Evolutionary conservation across 257 asterid species (phyloP), one percentile per base, ranked within the genome.

Genomic region (Solanum sitiens): DNA sequence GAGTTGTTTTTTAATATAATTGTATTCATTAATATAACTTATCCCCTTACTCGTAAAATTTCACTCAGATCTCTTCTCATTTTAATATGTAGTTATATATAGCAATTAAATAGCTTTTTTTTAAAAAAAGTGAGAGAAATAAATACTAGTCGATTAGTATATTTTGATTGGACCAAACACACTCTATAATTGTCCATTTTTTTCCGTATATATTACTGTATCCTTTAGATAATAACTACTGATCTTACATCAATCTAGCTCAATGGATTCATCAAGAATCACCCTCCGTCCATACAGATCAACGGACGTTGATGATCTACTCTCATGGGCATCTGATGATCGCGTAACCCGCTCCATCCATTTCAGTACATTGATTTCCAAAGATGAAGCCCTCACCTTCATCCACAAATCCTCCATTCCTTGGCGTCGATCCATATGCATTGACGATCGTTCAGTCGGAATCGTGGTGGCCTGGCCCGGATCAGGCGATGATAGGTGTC

Each of bases 241-340:
- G 27, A 21, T 21, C 3, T 23, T 63, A 10, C 8, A 10, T 63
- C n/a, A 23, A 3, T 30, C 0, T 68, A 68, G 67, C 32, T 12
- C 91, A 53, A 53, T 91, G 95, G 92, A 92, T 67, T 87, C 91
- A 16, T 89, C 90, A 25, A 73, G 83, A 73, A 88, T 92, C 27
- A 92, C 92, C 8, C 85, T 92, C 61, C 92, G 94, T 11, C 89
- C 90, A 8, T 92, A 91, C 82, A 61, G 59, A 77, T 89, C 88
- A 16, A 59, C 90, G 0, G 94, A 93, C 59, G 92, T 87, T 3
- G 92, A 90, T 53, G 93, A 92, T 82, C 59, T 94, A 15, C 88
- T 94, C 10, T 56, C 70, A 30, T 94, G 95, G 95, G 94, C 93
- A 2, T 93, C 93, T 10, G 94, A 94, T 68, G 95, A 94, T 86